Base-by-base conservation (phyloP, 768 basidiomycete genomes). In the Favolaschia claudopus region DNA sequence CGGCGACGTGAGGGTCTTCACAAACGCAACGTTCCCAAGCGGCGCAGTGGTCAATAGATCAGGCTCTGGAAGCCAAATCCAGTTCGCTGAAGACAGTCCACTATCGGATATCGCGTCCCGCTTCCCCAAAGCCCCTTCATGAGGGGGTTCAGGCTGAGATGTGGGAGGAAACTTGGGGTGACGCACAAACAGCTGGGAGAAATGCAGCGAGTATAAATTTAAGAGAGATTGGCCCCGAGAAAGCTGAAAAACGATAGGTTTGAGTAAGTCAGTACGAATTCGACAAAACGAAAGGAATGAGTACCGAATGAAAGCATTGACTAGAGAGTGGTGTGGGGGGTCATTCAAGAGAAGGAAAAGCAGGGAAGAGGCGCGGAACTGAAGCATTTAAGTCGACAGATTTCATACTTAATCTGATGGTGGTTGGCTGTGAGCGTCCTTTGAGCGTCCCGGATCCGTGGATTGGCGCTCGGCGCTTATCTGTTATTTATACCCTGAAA, bases 1-100 rank as follows among this genome's bases (percentile, higher is more conserved):
- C 10, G 62, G 54, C 1, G 49, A 51, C 25, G 49, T 32, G 34
- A 64, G 42, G n/a, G 54, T 60, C 34, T 46, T 45, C 13, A 53
- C 19, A 29, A 64, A 53, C 13, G 58, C 63, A 38, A 56, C 49
- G 28, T 6, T 40, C 4, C 63, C 63, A 2, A 40, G 17, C 2
- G 63, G 48, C 17, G 58, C 63, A 2, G 47, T 56, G 7, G 43
- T 42, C 10, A 24, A 5, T 5, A 60, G n/a, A 36, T 55, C 31
- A 5, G 62, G 54, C 22, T 56, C 49, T 10, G 63, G 54, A 7
- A 52, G 43, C 63, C 63, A 64, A n/a, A 64, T 64, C 63, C 63
- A 64, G 29, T 40, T 51, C 14, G 63, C 63, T 3, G 12, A 22
- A 5, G 53, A 13, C 6, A 64, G 39, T 24, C 40, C 54, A 17